These are phyloP conservation scores for Baorangia bicolor DNA, from an alignment of 768 basidiomycete genomes.

Conservation along the genomic window DNA sequence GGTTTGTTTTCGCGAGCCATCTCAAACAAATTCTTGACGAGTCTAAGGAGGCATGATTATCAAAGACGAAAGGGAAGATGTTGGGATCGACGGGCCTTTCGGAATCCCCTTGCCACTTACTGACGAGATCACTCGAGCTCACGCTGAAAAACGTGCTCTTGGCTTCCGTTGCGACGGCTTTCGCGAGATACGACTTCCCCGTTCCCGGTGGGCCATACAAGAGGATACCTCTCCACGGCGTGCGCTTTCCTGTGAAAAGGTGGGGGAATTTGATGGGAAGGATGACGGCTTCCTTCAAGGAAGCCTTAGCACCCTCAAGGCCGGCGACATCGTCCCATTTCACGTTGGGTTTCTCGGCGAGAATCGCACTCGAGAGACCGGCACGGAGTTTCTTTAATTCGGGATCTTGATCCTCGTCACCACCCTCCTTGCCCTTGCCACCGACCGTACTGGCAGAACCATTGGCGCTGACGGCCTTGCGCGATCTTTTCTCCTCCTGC, in stretches of 20 bases:
- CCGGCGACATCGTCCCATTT: constrained; percentile 99
- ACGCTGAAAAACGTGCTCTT: constrained; percentile 99
- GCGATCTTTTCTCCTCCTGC: constrained; percentile 56
- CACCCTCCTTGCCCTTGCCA: constrained; percentile 50
- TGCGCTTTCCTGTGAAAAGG: constrained; percentile 96
- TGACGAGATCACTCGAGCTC: constrained; percentile 91
- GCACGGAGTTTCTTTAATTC: constrained; percentile 97
- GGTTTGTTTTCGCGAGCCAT: constrained; percentile 97
- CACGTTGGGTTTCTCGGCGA: constrained; percentile 92
- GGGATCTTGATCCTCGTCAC: constrained; percentile 76
- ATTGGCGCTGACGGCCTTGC: constrained; percentile 49
- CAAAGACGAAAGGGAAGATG: background rate
- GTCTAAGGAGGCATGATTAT: constrained; percentile 41
- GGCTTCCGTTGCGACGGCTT: constrained; percentile 98
- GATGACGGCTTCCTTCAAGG: constrained; percentile 97
- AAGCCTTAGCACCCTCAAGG: constrained; percentile 90
- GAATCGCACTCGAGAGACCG: constrained; percentile 81
- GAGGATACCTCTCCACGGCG: constrained; percentile 95
- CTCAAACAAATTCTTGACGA: constrained; percentile 94
- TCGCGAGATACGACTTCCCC: constrained; percentile 95
- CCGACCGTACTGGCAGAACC: constrained; percentile 41
- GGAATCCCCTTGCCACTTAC: constrained; percentile 99
- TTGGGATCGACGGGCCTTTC: constrained; percentile 65
- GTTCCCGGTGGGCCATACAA: constrained; percentile 98
- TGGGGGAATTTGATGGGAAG: constrained; percentile 99